These are phyloP conservation scores for Pseudogymnoascus sp. DNA, from an alignment of 2,329 filamentous ascomycete genomes.

Conservation along the genomic window DNA sequence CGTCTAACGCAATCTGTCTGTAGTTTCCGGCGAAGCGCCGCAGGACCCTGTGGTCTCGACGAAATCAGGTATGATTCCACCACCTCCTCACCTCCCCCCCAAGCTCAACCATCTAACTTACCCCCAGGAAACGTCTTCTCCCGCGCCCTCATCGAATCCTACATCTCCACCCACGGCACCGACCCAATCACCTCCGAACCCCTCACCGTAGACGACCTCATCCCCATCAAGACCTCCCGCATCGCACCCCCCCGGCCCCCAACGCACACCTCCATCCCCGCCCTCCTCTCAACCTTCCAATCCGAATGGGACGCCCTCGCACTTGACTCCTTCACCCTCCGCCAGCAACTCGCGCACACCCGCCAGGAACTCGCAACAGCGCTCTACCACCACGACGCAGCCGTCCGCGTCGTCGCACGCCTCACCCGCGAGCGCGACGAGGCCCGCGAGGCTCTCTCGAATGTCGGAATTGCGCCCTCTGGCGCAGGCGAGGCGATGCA, in stretches of 20 bases:
- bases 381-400: constrained; percentile 94
- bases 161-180: constrained; percentile 86
- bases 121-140: constrained; percentile 77
- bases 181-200: constrained; percentile 87
- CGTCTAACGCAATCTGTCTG: constrained; percentile 13
- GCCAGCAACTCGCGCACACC: constrained; percentile 82
- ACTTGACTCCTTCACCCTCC: constrained; percentile 82
- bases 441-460: constrained; percentile 79
- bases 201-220: constrained; percentile 73
- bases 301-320: constrained; percentile 97
- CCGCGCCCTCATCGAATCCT: constrained; percentile 88
- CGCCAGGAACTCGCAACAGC: constrained; percentile 89
- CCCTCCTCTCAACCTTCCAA: constrained; percentile 88
- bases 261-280: constrained; percentile 90
- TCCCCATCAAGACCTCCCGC: constrained; percentile 77
- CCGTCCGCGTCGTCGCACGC: constrained; percentile 87
- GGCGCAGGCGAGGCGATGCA: constrained; percentile 80
- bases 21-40: constrained; percentile 93
- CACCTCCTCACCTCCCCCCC: constrained; percentile 16
- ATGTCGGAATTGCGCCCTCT: constrained; percentile 64
- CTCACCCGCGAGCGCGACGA: constrained; percentile 89
- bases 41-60: constrained; percentile 90
- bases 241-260: constrained; percentile 75
- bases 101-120: constrained; percentile 17
- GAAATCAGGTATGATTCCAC: constrained; percentile 71